phyloP scores from a whole-genome alignment of 192 early-diverging fungal genomes.

The Entomortierella chlamydospora region DNA sequence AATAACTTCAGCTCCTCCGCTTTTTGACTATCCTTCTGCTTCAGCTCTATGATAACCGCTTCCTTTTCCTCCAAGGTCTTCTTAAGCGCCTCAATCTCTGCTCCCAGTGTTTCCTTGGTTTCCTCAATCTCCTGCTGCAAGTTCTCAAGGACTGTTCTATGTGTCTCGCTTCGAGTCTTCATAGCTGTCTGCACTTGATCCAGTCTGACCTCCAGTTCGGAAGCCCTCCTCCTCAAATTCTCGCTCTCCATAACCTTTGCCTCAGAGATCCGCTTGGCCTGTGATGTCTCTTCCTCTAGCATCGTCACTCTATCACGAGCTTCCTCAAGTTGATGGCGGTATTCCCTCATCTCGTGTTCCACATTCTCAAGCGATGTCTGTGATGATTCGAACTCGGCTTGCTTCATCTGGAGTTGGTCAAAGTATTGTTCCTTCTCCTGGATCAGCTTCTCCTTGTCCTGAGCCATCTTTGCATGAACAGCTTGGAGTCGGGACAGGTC shows the following conservation, averaged over 20 bases:
- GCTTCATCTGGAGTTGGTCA: constrained; percentile 69
- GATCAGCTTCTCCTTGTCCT: constrained; percentile 59
- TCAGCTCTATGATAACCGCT: constrained; percentile 19
- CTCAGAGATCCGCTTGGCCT: constrained; percentile 48
- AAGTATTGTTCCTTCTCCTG: constrained; percentile 61
- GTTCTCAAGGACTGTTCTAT: constrained; percentile 31
- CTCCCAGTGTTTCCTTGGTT: constrained; percentile 28
- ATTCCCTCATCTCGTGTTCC: constrained; percentile 64
- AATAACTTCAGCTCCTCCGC: constrained; percentile 30
- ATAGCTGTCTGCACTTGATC: constrained; percentile 50
- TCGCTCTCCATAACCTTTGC: constrained; percentile 54
- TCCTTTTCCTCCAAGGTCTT: constrained; percentile 29
- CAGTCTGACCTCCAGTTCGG: constrained; percentile 55
- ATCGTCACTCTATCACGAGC: constrained; percentile 61
- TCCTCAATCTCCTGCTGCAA: constrained; percentile 48
- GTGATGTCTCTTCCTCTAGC: constrained; percentile 63
- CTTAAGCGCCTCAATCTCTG: constrained; percentile 42
- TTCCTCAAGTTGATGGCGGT: constrained; percentile 59
- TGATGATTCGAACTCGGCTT: constrained; percentile 70
- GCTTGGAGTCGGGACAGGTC: constrained; percentile 54
- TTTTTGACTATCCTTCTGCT: constrained; percentile 7
- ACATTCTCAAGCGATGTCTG: constrained; percentile 67
- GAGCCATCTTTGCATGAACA: constrained; percentile 53
- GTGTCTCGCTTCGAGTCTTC: constrained; percentile 28
- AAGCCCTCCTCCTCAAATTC: constrained; percentile 48